Percentiles rank a stretch among this genome's conserved stretches.
Conservation (phyloP, 768 basidiomycete species). For the Hericium erinaceus region DNA sequence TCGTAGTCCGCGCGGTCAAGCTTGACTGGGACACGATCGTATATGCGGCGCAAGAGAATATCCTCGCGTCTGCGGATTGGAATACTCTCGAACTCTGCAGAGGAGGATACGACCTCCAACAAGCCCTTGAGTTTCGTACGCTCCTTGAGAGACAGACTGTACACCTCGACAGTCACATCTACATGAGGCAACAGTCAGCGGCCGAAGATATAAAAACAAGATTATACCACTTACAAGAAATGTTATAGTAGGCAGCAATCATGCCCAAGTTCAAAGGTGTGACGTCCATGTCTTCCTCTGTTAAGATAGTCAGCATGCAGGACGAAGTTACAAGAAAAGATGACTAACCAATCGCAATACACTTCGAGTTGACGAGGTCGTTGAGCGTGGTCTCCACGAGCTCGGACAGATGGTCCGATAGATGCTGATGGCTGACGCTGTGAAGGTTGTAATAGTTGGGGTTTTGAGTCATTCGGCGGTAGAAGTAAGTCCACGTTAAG, state of each 20-base stretch:
- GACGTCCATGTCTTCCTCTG: slow-evolving; percentile 91
- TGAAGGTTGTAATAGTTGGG: slow-evolving; percentile 93
- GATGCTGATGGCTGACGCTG: slow-evolving; percentile 90
- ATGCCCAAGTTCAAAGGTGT: slow-evolving; percentile 91
- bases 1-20: slow-evolving; percentile 78
- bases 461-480: slow-evolving; percentile 95
- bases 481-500: slow-evolving; percentile 98
- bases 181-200: slow-evolving; percentile 13
- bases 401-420: slow-evolving; percentile 94
- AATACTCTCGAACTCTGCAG: slow-evolving; percentile 90
- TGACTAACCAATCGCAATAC: slow-evolving; percentile 72
- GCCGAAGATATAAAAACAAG: background rate
- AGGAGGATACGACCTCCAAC: slow-evolving; percentile 93
- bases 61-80: slow-evolving; percentile 96
- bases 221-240: slow-evolving; percentile 62
- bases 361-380: slow-evolving; percentile 91
- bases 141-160: slow-evolving; percentile 90
- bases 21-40: slow-evolving; percentile 96
- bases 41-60: slow-evolving; percentile 72
- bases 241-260: slow-evolving; percentile 97
- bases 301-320: slow-evolving; percentile 1
- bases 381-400: slow-evolving; percentile 88
- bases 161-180: slow-evolving; percentile 97
- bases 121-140: slow-evolving; percentile 95
- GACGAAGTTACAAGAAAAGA: background rate